phyloP scores from a whole-genome alignment of 306 rosid species.

The Cicer bijugum region DNA sequence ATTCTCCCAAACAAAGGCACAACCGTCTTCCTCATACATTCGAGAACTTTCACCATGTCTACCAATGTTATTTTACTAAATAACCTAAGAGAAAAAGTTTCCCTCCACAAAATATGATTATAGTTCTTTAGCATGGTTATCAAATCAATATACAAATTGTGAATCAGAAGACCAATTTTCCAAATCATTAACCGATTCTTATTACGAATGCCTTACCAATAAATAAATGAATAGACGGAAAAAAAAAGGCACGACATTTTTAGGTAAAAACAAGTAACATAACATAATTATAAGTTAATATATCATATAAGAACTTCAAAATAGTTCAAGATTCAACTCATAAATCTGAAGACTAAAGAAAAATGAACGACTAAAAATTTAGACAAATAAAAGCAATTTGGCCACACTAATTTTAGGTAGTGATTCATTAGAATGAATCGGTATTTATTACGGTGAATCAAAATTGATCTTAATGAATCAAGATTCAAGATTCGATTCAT shows the following conservation, averaged over 20 bases:
- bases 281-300: not conserved
- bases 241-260: not conserved
- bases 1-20: not conserved
- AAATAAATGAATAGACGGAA: not conserved
- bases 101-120: not conserved
- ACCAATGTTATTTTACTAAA: conserved; percentile 2
- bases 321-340: not conserved
- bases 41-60: not conserved
- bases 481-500: not conserved
- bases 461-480: not conserved
- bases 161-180: not conserved
- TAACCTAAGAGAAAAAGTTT: conserved; percentile 18
- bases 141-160: not conserved
- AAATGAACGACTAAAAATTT: not conserved
- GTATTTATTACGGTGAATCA: not conserved
- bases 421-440: not conserved
- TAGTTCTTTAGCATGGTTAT: not conserved
- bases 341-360: not conserved
- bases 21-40: conserved; percentile 5
- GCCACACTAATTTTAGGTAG: not conserved
- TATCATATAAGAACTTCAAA: not conserved
- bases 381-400: not conserved
- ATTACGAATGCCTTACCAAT: not conserved
- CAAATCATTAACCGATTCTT: not conserved
- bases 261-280: not conserved